Conservation (phyloP, 2,329 filamentous ascomycete species). For the Paramyrothecium roridum region DNA sequence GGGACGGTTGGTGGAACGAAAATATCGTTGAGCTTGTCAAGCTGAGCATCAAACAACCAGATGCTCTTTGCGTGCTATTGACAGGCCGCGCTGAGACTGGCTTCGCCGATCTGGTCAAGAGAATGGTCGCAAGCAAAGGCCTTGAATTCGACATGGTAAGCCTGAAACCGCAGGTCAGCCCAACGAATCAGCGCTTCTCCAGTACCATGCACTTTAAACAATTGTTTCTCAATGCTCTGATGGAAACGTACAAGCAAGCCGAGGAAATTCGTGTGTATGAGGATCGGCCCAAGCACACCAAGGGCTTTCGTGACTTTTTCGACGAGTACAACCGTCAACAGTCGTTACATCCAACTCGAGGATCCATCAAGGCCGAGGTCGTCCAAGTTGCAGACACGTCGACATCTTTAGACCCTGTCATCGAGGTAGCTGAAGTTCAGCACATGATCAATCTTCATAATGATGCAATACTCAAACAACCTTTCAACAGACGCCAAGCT, state of each 20-base stretch:
- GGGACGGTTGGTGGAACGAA: conserved; percentile 97
- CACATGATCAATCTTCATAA: conserved; percentile 90
- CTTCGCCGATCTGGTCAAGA: conserved; percentile 76
- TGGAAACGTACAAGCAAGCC: conserved; percentile 81
- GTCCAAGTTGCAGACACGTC: conserved; percentile 79
- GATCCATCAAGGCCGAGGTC: conserved; percentile 72
- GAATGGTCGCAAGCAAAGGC: conserved; percentile 73
- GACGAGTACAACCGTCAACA: conserved; percentile 66
- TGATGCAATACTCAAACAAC: conserved; percentile 33
- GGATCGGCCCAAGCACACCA: conserved; percentile 65
- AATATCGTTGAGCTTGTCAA: conserved; percentile 77
- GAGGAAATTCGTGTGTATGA: conserved; percentile 79
- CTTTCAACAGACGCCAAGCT: conserved; percentile 31
- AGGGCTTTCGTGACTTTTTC: conserved; percentile 83
- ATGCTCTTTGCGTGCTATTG: conserved; percentile 79
- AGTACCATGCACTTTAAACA: conserved; percentile 95
- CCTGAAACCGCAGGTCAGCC: conserved; percentile 81
- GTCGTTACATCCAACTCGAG: conserved; percentile 49
- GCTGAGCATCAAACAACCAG: conserved; percentile 78
- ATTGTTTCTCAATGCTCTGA: conserved; percentile 71
- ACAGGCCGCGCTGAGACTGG: conserved; percentile 79
- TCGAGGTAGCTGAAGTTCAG: conserved; percentile 81
- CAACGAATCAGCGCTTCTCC: conserved; percentile 71
- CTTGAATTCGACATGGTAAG: conserved; percentile 86
- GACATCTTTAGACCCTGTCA: conserved; percentile 70